These are phyloP conservation scores for Suillus americanus DNA, from an alignment of 768 basidiomycete genomes.

Conservation along the genomic window DNA sequence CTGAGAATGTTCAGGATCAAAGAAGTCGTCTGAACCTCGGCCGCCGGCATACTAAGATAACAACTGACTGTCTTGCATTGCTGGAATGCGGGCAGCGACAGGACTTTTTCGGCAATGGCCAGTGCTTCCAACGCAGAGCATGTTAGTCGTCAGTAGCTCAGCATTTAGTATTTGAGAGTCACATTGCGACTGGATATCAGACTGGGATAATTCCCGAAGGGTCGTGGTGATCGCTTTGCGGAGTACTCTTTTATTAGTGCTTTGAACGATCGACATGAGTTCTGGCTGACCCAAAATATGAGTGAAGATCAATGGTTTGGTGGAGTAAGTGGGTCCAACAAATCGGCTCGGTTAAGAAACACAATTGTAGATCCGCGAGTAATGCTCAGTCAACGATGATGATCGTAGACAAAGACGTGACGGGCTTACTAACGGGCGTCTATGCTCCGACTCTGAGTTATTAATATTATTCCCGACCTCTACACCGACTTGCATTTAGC, in stretches of 20 bases:
- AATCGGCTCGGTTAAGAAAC: conserved; percentile 14
- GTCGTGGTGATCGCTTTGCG: conserved; percentile 48
- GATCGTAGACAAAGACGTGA: conserved; percentile 12
- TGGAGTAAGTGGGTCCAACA: conserved; percentile 7
- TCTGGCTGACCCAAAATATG: neutral
- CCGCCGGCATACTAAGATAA: conserved; percentile 78
- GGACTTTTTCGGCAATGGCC: conserved; percentile 45
- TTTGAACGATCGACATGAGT: conserved; percentile 29
- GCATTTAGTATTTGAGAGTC: conserved; percentile 5
- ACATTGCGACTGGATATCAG: conserved; percentile 64
- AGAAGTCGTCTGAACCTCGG: conserved; percentile 60
- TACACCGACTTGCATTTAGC: neutral
- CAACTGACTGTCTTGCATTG: conserved; percentile 58
- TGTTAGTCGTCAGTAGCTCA: conserved; percentile 8
- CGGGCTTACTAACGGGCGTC: neutral
- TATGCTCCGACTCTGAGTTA: neutral
- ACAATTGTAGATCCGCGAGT: conserved; percentile 10
- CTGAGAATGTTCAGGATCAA: conserved; percentile 54
- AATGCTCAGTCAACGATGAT: neutral
- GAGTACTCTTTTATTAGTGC: conserved; percentile 52
- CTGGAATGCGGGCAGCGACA: conserved; percentile 52
- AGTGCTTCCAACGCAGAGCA: conserved; percentile 18
- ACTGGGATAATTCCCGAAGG: conserved; percentile 43
- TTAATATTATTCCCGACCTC: neutral
- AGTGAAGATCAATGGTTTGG: conserved; percentile 1